Evolutionary conservation across 164 flowering plant genomes (phyloP), one percentile per base, ranked within the genome.

Genomic region (Magnolia sinica): DNA sequence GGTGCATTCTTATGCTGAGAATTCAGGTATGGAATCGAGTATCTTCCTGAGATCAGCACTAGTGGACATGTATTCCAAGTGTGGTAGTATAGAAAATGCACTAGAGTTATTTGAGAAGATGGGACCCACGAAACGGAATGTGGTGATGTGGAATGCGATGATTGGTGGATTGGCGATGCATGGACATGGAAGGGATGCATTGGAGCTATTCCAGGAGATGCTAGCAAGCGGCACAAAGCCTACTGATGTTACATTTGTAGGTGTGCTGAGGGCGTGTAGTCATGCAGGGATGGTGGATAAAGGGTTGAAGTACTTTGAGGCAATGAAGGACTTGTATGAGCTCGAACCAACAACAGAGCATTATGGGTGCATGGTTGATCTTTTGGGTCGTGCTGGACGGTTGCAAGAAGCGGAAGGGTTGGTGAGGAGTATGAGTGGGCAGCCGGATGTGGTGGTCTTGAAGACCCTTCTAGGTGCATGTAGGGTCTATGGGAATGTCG

Each of bases 291-390:
- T 67, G 72, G 72, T 75, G 19, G 73, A 76, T n/a, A 59, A 70
- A 20, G 78, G 78, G 23, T 14, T 74, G 61, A 50, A 51, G 24
- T 74, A 64, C 31, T 74, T 74, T 65, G 29, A 65, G 68, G 71
- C 55, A 24, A 66, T 74, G 76, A 65, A 45, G 24, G 64, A 65
- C 11, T 45, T 19, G 6, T 24, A 74, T 50, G n/a, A n/a, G 16
- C 24, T 74, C 7, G 70, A 64, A 22, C 76, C 76, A 22, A 74
- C 70, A 64, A 50, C 50, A 8, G 76, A 74, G 71, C 70, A 45
- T 58, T 74, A 74, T 66, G 76, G 70, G 4, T 74, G 76, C n/a
- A 52, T 76, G 73, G 72, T 76, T 20, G 78, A 76, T 55, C 78
- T 76, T 24, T 55, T 76, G 37, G 78, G 78, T 45, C 78, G 78